phyloP scores from a whole-genome alignment of 352 stramenopile species.

The Phytopythium oedochilum region DNA sequence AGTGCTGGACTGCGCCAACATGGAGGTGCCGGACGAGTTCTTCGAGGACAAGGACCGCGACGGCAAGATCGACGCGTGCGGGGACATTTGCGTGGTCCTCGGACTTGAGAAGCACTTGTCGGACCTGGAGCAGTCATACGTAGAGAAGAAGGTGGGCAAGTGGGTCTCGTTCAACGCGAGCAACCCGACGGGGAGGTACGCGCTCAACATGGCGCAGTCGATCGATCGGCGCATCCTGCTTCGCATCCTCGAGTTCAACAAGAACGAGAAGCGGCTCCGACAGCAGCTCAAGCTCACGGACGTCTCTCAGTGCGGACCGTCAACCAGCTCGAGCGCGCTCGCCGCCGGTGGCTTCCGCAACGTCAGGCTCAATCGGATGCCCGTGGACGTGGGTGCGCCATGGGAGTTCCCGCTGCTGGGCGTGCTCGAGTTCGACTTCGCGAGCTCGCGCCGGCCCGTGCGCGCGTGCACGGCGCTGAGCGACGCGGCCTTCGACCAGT shows the following conservation, averaged over 20 bases:
- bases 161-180: slow-evolving; percentile 74
- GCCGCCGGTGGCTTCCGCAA: slow-evolving; percentile 43
- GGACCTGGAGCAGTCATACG: slow-evolving; percentile 61
- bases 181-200: slow-evolving; percentile 65
- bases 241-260: slow-evolving; percentile 64
- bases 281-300: slow-evolving; percentile 56
- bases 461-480: slow-evolving; percentile 51
- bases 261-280: slow-evolving; percentile 42
- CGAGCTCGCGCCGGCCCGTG: slow-evolving; percentile 51
- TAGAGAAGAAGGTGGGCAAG: slow-evolving; percentile 68
- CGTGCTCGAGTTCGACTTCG: slow-evolving; percentile 73
- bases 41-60: slow-evolving; percentile 81
- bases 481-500: slow-evolving; percentile 66
- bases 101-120: slow-evolving; percentile 53
- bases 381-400: slow-evolving; percentile 34
- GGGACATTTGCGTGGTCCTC: slow-evolving; percentile 76
- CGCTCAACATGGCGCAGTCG: slow-evolving; percentile 63
- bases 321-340: slow-evolving; percentile 1
- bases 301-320: slow-evolving; percentile 45
- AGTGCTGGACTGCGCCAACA: slow-evolving; percentile 52
- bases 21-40: slow-evolving; percentile 52
- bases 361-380: slow-evolving; percentile 53
- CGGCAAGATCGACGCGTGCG: slow-evolving; percentile 76
- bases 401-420: slow-evolving; percentile 68
- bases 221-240: slow-evolving; percentile 75